Base-by-base conservation (phyloP, 2,329 filamentous ascomycete species). In the Fusarium anthophilum region DNA sequence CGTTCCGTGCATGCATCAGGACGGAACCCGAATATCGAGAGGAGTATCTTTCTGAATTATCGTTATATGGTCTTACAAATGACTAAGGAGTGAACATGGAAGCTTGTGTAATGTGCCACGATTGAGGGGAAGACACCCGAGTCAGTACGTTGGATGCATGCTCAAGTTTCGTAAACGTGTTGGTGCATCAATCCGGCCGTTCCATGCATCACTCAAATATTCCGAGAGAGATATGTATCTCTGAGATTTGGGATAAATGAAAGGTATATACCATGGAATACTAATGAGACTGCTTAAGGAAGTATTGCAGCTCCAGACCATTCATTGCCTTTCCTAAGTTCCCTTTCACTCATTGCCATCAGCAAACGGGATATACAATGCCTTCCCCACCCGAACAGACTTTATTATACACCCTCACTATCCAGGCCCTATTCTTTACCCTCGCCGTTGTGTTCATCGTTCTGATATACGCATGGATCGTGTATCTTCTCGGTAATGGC, bases 341-440 rank as follows among this genome's bases (percentile, higher is more conserved):
- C 6, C 20, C 6, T 17, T 48, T 12, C 6, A 48, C 8, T n/a
- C 26, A 15, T 10, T 8, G 26, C 20, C 26, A 30, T 17, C 20
- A n/a, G 20, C 3, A 17, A 8, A n/a, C 26, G 10, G 20, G 8
- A 48, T 6, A 30, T 8, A n/a, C 14, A 8, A 48, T 48, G 45
- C 9, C 10, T 3, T n/a, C 7, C 20, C 5, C 26, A 17, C 5
- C 14, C 14, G 14, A 28, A 12, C 3, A 30, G 0, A n/a, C 45
- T 3, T 14, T 12, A 4, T 12, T 30, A 20, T 48, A n/a, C 6
- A 8, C 13, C 26, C 20, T 48, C 26, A 48, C 14, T 5, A 11
- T 17, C 10, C 45, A 51, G 8, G 15, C 30, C 3, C 30, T 51
- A 17, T 14, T 18, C 1, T 13, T 35, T 18, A 24, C 22, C 30